A percentile compares a stretch with the other conserved stretches of the same genome.
Conservation (phyloP, 495 filamentous ascomycete species). For the Hypoxylon perforatum region DNA sequence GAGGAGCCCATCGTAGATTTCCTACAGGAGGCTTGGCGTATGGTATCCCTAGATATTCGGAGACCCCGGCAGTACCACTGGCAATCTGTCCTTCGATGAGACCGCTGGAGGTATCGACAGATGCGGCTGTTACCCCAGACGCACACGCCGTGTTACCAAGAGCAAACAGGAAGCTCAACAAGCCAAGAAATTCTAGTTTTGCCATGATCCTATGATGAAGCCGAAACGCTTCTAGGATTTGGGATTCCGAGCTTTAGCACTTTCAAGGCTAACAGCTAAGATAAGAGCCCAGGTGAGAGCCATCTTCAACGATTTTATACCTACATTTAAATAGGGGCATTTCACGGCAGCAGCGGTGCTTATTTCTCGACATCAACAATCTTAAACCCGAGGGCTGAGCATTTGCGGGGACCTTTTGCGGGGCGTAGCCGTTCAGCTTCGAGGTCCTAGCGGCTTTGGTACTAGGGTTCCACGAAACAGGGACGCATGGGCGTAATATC, state of each 20-base stretch:
- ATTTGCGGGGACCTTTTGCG: no score
- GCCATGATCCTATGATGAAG: not conserved
- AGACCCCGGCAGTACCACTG: conserved; percentile 48
- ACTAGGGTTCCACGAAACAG: no score
- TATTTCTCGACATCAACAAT: no score
- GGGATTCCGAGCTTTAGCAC: not conserved
- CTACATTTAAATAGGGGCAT: no score
- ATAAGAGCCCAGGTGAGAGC: no score
- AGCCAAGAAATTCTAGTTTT: not conserved
- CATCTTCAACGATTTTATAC: no score
- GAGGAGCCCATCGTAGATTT: conserved; percentile 58
- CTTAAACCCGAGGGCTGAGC: no score
- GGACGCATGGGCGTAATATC: no score
- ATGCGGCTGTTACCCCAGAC: not conserved
- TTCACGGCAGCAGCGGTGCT: no score
- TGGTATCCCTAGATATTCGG: conserved; percentile 63
- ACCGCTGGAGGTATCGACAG: conserved; percentile 48
- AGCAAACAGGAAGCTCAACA: not conserved
- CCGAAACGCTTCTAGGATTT: not conserved
- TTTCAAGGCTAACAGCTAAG: no score
- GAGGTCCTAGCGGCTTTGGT: no score
- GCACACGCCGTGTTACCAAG: not conserved
- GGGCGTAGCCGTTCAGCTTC: no score
- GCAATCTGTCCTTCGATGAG: conserved; percentile 58
- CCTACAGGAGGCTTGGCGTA: conserved; percentile 60